Evolutionary conservation across 352 stramenopile species (phyloP), one percentile per base, ranked within the genome.

Genomic region (Globisporangium perplexum): DNA sequence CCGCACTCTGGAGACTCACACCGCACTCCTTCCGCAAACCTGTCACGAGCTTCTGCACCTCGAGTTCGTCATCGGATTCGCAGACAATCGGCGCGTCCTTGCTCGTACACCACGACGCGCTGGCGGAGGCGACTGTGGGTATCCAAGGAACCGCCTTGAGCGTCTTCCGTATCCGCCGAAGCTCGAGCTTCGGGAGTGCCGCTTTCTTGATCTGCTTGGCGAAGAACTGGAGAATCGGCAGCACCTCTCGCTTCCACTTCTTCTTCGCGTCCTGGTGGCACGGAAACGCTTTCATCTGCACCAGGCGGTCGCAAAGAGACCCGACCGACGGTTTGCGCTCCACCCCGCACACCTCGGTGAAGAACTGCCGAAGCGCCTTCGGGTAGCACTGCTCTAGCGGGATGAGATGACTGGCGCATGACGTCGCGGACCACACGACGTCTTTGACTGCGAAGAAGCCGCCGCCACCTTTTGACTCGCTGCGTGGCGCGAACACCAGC

Each of bases 331-430:
- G 79, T 52, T 86, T 88, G n/a, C 60, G 58, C n/a, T 74, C 59
- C 15, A 92, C 70, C 18, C 77, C 75, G 49, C 71, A 87, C 7
- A 92, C 49, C 0, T 83, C 68, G 7, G 65, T 73, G 59, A 92
- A 92, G 45, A 92, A 92, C 7, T 59, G 48, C 10, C 68, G 67
- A 4, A 90, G 61, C 10, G 57, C 45, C 38, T 71, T 79, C 7
- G 77, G 57, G 52, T 90, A 92, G 10, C 76, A n/a, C 4, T 59
- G 54, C 18, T 89, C 72, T 28, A 92, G 53, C 30, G 67, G 53
- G 10, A 68, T 31, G 17, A 83, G 48, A 6, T 58, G 38, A 35
- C 60, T 63, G 17, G 65, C 68, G 49, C 68, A 61, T n/a, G 57
- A 45, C 5, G 65, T 68, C 1, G 67, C 69, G 12, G 65, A 66